Evolutionary conservation across 2,329 filamentous ascomycete genomes (phyloP), one percentile per base, ranked within the genome.

Genomic region (Hymenoscyphus fraxineus): DNA sequence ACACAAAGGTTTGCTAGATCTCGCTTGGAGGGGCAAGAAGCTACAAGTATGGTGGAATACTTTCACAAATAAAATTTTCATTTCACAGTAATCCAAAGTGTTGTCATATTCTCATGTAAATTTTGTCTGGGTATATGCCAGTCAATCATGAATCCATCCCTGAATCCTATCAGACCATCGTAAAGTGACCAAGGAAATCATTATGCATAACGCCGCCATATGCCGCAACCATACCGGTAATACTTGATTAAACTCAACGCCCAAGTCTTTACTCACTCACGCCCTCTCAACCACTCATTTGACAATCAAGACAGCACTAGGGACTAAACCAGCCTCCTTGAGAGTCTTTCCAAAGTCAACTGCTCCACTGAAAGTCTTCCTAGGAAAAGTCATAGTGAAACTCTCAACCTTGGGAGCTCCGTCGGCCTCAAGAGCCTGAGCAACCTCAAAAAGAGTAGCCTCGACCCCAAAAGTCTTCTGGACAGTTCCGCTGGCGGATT

Each of bases 401-500:
- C 87, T 92, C 31, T 81, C 84, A 15, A 96, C 89, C 2, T 86
- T 77, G 0, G 89, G 90, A 0, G 90, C 92, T 59, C 85, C 87
- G 67, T 97, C 92, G 59, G 84, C 77, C 74, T 87, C 81, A 31
- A 99, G 76, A 64, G 88, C 84, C 71, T 93, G 87, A 0, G 91
- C 93, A 60, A 99, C 88, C 79, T 99, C 94, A 72, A 97, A 97
- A 12, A 99, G 80, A 0, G 95, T 98, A 2, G 93, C 96, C 65
- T 96, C 92, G 6, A 91, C 93, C 0, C 92, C 88, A 68, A 96
- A 88, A 0, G 90, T 94, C 83, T 97, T 98, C 79, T 89, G 88
- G 62, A 97, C 80, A 66, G 90, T 93, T 15, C 92, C 92, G 19
- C 80, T 81, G 0, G 86, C 76, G 0, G 90, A 93, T 77, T 97